Conservation (phyloP, 768 basidiomycete species). For the Podaxis sp. region DNA sequence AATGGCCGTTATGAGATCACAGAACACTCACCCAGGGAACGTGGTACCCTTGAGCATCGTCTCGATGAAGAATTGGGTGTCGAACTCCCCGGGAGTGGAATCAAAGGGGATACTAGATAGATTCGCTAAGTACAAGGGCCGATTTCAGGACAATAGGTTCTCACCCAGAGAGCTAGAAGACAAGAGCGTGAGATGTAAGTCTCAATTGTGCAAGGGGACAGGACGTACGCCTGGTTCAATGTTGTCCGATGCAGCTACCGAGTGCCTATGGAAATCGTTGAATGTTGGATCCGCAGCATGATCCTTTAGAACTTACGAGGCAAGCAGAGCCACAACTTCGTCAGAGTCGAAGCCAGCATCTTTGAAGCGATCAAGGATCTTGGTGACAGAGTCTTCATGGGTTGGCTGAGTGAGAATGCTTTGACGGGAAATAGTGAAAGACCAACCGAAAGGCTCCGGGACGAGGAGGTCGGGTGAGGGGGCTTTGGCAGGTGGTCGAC, state of each 20-base stretch:
- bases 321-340: conserved; percentile 18
- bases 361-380: conserved; percentile 23
- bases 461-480: conserved; percentile 31
- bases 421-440: background rate
- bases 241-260: conserved; percentile 9
- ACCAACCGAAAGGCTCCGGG: conserved; percentile 21
- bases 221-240: conserved; percentile 9
- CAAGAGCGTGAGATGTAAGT: background rate
- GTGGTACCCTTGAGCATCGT: conserved; percentile 36
- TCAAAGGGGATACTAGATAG: conserved; percentile 37
- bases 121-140: background rate
- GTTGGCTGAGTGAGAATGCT: background rate
- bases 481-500: conserved; percentile 33
- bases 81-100: conserved; percentile 42
- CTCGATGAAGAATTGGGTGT: conserved; percentile 48
- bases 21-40: conserved; percentile 33
- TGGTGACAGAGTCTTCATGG: conserved; percentile 19
- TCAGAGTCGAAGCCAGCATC: conserved; percentile 24
- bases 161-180: conserved; percentile 9
- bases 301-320: conserved; percentile 1
- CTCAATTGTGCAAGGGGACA: background rate
- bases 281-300: background rate
- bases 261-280: background rate
- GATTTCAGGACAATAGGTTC: background rate
- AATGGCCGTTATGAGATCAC: too few relatives aligned